Percentiles rank a stretch among this genome's conserved stretches.
Conservation (phyloP, 1,139 yeast species). For the Wickerhamomyces sp. region DNA sequence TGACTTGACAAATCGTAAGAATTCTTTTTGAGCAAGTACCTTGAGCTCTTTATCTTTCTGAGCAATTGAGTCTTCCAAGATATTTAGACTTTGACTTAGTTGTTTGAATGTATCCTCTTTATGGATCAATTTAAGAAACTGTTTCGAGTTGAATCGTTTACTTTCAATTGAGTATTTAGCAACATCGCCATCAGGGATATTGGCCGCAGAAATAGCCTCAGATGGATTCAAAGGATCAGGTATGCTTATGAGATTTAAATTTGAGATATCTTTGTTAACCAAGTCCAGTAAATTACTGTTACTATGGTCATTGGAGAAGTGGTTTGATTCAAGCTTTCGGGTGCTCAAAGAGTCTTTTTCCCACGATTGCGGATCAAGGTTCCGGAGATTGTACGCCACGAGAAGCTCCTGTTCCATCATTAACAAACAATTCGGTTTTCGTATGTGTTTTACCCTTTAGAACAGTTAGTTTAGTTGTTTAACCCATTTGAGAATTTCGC, state of each 20-base stretch:
- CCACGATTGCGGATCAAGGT: conserved; percentile 38
- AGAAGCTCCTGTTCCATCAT: conserved; percentile 19
- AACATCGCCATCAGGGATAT: conserved; percentile 27
- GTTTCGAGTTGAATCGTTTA: conserved; percentile 65
- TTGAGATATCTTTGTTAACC: conserved; percentile 16
- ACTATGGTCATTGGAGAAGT: conserved; percentile 13
- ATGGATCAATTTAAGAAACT: conserved; percentile 68
- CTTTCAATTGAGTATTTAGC: conserved; percentile 64
- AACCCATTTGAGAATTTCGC: no score
- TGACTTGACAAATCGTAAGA: conserved; percentile 67
- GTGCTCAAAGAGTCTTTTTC: conserved; percentile 22
- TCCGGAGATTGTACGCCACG: conserved; percentile 37
- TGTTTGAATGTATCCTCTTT: conserved; percentile 64
- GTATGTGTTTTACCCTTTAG: no score
- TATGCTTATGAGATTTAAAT: conserved; percentile 22
- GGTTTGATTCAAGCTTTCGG: conserved; percentile 18
- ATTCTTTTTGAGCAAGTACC: conserved; percentile 67
- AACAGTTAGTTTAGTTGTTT: no score
- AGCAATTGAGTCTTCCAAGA: conserved; percentile 57
- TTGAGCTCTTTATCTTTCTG: conserved; percentile 65
- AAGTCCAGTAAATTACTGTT: conserved; percentile 17
- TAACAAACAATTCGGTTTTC: background rate
- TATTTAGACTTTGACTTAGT: conserved; percentile 50
- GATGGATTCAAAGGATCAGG: conserved; percentile 56
- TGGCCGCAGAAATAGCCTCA: conserved; percentile 33